These are phyloP conservation scores for Massariosphaeria phaeospora DNA, from an alignment of 495 filamentous ascomycete genomes.

Conservation along the genomic window DNA sequence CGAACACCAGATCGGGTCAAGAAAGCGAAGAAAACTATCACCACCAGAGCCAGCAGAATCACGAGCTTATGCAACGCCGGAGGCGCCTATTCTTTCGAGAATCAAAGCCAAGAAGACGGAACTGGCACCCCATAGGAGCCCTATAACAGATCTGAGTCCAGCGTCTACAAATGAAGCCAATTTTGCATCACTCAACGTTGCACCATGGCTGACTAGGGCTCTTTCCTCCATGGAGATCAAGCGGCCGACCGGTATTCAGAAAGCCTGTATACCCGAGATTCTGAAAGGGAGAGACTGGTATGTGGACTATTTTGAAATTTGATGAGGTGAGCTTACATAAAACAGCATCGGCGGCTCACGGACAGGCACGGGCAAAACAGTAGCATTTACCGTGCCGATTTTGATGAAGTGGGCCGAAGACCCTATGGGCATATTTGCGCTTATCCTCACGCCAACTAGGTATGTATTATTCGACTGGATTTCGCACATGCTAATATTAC, in stretches of 20 bases:
- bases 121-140: not conserved
- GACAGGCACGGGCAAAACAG: slow-evolving; percentile 98
- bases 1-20: slow-evolving; percentile 17
- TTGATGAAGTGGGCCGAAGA: slow-evolving; percentile 90
- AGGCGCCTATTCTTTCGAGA: slow-evolving; percentile 5
- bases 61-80: not conserved
- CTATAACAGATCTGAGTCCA: not conserved
- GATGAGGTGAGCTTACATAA: not conserved
- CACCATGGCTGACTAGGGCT: slow-evolving; percentile 85
- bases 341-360: slow-evolving; percentile 73
- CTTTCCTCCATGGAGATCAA: slow-evolving; percentile 82
- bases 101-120: slow-evolving; percentile 26
- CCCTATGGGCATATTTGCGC: slow-evolving; percentile 81
- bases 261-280: slow-evolving; percentile 84
- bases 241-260: slow-evolving; percentile 85
- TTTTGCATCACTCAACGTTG: slow-evolving; percentile 69
- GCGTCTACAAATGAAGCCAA: slow-evolving; percentile 44
- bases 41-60: not conserved
- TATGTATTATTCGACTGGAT: not conserved
- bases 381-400: slow-evolving; percentile 90
- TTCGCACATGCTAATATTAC: not conserved
- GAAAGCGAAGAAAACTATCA: slow-evolving; percentile 29
- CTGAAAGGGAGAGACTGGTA: slow-evolving; percentile 77
- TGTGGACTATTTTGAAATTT: slow-evolving; percentile 42
- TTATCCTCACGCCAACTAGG: slow-evolving; percentile 68